These are phyloP conservation scores for Lipomyces anomalus DNA, from an alignment of 805 yeast species.

Conservation along the genomic window DNA sequence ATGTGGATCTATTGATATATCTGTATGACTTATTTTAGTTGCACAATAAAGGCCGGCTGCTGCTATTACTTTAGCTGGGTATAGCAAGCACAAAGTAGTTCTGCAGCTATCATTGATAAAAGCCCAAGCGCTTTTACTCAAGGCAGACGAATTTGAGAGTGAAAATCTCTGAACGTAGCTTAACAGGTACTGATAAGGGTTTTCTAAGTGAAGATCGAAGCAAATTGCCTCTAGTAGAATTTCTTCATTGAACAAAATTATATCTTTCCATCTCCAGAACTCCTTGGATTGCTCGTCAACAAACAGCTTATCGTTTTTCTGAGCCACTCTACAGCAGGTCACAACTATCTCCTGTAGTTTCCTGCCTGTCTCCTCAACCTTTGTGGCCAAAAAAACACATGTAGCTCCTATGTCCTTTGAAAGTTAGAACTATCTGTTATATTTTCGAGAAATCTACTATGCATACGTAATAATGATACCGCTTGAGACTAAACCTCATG, in stretches of 20 bases:
- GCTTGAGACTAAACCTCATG: slow-evolving; percentile 40
- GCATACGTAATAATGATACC: slow-evolving; percentile 39
- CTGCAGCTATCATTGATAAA: slow-evolving; percentile 38
- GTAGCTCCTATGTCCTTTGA: slow-evolving; percentile 45
- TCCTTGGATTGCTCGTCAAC: slow-evolving; percentile 44
- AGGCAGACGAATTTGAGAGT: slow-evolving; percentile 20
- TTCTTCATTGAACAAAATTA: slow-evolving; percentile 43
- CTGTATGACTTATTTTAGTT: slow-evolving; percentile 10
- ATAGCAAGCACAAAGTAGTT: slow-evolving; percentile 33
- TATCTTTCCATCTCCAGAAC: slow-evolving; percentile 49
- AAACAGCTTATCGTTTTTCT: slow-evolving; percentile 36
- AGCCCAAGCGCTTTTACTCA: slow-evolving; percentile 33
- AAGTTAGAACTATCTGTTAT: neutral
- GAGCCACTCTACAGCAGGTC: slow-evolving; percentile 46
- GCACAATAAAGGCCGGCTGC: slow-evolving; percentile 38
- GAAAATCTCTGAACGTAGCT: slow-evolving; percentile 21
- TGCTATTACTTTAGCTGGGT: slow-evolving; percentile 34
- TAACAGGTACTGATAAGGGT: slow-evolving; percentile 29
- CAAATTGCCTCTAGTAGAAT: slow-evolving; percentile 41
- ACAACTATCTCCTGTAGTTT: slow-evolving; percentile 45
- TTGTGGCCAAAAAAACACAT: slow-evolving; percentile 47
- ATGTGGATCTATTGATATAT: slow-evolving; percentile 4
- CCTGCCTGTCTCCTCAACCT: slow-evolving; percentile 49
- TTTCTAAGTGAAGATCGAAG: slow-evolving; percentile 41
- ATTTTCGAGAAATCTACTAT: neutral